Conservation (phyloP, 2,329 filamentous ascomycete genomes). For the Pyrenophora seminiperda region DNA sequence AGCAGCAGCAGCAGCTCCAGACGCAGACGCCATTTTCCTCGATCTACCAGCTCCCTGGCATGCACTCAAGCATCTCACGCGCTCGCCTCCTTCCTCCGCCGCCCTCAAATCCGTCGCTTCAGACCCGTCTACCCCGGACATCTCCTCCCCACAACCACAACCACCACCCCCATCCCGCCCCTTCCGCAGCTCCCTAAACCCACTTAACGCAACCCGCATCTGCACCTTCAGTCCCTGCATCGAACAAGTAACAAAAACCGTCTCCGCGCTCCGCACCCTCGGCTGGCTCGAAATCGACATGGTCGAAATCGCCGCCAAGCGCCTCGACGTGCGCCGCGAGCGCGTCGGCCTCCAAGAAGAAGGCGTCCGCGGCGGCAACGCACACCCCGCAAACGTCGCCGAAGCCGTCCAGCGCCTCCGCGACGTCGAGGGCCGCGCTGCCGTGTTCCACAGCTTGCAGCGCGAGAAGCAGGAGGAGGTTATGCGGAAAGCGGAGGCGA, state of each 20-base stretch:
- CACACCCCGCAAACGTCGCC: constrained; percentile 72
- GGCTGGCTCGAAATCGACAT: constrained; percentile 94
- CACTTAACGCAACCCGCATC: constrained; percentile 72
- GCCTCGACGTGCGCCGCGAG: constrained; percentile 81
- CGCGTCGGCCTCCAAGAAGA: constrained; percentile 75
- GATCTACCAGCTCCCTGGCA: constrained; percentile 83
- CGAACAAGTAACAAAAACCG: constrained; percentile 88
- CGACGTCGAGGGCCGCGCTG: constrained; percentile 72
- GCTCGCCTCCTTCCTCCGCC: constrained; percentile 48
- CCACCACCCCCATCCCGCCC: constrained; percentile 15
- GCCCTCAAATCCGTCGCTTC: constrained; percentile 35
- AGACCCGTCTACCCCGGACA: constrained; percentile 21
- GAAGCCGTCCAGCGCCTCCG: constrained; percentile 77
- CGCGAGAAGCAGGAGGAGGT: constrained; percentile 52
- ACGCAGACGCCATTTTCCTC: constrained; percentile 74
- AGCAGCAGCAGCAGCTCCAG: constrained; percentile 26
- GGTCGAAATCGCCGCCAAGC: constrained; percentile 83
- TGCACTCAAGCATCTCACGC: constrained; percentile 75
- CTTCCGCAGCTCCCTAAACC: constrained; percentile 65
- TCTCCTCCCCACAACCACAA: background rate
- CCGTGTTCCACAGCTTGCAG: constrained; percentile 63
- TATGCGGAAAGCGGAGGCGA: constrained; percentile 47
- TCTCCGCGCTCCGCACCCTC: constrained; percentile 76
- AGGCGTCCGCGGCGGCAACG: constrained; percentile 68
- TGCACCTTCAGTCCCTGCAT: constrained; percentile 98